Percentiles rank a stretch among this genome's conserved stretches.
These are phyloP conservation scores for Hirschioporus abietinus DNA, from an alignment of 768 basidiomycete genomes.

Conservation along the genomic window DNA sequence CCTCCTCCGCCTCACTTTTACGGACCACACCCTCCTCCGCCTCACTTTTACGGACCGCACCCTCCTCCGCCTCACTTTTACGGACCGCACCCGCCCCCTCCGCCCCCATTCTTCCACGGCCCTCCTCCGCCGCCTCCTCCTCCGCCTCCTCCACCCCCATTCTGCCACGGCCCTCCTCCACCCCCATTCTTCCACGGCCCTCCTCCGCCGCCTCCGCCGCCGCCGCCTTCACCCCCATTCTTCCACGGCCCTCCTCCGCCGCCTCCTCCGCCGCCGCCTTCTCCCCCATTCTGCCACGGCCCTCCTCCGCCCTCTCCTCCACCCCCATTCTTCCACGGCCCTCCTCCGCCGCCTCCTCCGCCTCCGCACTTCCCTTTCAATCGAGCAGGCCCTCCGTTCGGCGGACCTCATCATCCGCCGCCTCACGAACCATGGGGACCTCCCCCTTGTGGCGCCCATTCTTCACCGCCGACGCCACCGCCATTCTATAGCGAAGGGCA, in stretches of 20 bases:
- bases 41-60: background rate
- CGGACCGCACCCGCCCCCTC: slow-evolving; percentile 5
- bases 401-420: too few relatives aligned
- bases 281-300: background rate
- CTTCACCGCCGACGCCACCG: too few relatives aligned
- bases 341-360: too few relatives aligned
- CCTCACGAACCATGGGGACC: too few relatives aligned
- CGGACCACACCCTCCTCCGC: slow-evolving; percentile 6
- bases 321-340: slow-evolving; percentile 4
- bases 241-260: slow-evolving; percentile 4
- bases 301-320: slow-evolving; percentile 4
- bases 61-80: slow-evolving; percentile 2
- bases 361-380: background rate
- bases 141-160: background rate
- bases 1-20: background rate
- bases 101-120: background rate
- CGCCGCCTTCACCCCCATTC: slow-evolving; percentile 4
- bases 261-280: background rate
- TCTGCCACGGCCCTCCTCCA: slow-evolving; percentile 5
- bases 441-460: too few relatives aligned
- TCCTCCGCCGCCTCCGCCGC: slow-evolving; percentile 3
- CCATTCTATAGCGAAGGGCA: background rate
- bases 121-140: slow-evolving; percentile 1
- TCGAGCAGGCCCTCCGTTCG: too few relatives aligned
- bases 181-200: background rate